Base-by-base conservation (phyloP, 345 rosid species). In the Leavenworthia alabamica region DNA sequence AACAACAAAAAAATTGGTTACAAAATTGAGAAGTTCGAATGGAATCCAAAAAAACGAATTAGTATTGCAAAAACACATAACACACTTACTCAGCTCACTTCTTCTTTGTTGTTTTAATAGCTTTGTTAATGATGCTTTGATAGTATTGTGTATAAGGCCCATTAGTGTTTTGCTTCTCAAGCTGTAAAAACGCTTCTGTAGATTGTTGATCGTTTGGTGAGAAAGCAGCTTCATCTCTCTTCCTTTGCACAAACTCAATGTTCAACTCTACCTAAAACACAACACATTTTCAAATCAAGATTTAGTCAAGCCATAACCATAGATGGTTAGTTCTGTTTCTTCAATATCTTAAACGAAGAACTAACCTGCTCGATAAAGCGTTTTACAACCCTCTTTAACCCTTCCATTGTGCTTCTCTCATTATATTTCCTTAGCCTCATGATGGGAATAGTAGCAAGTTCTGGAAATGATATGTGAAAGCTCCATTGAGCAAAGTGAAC, bases 401-500 rank as follows among this genome's bases (percentile, higher is more conserved):
- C 80, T 80, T 89, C 99, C 28, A 58, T 58, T 16, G 77, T 73
- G 29, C 81, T 80, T 14, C 33, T 75, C 75, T 85, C 96, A 52
- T 71, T 75, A 65, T 80, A 85, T 68, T 83, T 89, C 78, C 68
- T 89, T 40, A 87, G 68, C 61, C 76, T 69, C 71, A 87, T 74
- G 53, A 89, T 42, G 13, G 99, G 84, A 36, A 90, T 67, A 10
- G 95, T 85, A 41, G 95, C 90, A 67, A 89, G 77, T 72, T 93
- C 99, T 6, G 97, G 99, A 61, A 93, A 87, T 14, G 97, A 83
- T 66, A 93, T 83, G 77, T 89, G 87, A 61, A 77, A 76, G 71
- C 99, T 84, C 99, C 96, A 89, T 41, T 81, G 88, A 71, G 84
- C 75, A 71, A 89, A 89, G 79, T 93, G 99, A 27, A 22, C 68